Evolutionary conservation across 2,329 filamentous ascomycete genomes (phyloP).

Genomic region (Scedosporium dehoogii): DNA sequence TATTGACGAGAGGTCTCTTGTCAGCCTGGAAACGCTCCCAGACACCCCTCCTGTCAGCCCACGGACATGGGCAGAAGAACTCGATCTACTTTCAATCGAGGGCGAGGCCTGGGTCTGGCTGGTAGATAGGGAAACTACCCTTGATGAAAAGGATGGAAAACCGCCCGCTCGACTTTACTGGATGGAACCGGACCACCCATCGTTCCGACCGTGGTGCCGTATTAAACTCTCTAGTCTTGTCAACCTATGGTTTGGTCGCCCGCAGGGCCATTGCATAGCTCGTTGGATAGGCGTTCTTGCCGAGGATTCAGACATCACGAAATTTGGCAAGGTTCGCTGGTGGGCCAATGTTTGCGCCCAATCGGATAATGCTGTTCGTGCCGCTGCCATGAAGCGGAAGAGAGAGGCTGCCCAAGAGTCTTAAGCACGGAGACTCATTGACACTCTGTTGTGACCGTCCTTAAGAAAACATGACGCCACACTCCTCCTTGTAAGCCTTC

Average conservation of each 20-base stretch:
- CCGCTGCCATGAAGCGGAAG: background rate
- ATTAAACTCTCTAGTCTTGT: background rate
- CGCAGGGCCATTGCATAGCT: background rate
- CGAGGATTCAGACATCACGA: too few relatives aligned
- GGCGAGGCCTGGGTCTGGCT: background rate
- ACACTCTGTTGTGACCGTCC: background rate
- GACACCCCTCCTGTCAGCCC: background rate
- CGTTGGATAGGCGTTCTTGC: too few relatives aligned
- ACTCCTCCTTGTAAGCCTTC: constrained; percentile 19
- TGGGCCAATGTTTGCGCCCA: background rate
- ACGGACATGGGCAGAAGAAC: background rate
- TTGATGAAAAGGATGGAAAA: background rate
- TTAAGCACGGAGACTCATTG: background rate
- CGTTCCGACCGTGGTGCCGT: background rate
- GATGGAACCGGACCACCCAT: background rate
- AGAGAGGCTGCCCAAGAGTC: background rate
- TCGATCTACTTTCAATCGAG: background rate
- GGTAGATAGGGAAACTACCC: background rate
- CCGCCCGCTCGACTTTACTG: background rate
- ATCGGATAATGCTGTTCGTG: background rate
- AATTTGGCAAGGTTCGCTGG: background rate
- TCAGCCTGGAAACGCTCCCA: background rate
- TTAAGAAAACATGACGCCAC: constrained; percentile 8
- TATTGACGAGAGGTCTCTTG: constrained; percentile 3
- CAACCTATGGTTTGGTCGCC: background rate